phyloP scores from a whole-genome alignment of 1,284 basidiomycete genomes.

The Paramarasmius palmivorus region DNA sequence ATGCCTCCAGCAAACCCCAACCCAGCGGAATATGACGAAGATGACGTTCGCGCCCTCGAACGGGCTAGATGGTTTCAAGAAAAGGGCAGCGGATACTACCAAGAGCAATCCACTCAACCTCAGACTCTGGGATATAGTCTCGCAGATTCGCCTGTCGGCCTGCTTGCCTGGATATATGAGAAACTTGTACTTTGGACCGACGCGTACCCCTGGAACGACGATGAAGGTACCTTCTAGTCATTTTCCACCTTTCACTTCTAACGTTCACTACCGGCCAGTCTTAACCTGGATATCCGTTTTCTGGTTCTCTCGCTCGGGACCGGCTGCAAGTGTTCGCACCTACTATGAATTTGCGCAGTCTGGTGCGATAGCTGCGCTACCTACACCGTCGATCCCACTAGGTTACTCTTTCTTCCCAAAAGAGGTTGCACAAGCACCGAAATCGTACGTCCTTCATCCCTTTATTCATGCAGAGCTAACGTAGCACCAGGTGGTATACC shows the following conservation, averaged over 20 bases:
- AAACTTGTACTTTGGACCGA: slow-evolving; percentile 51
- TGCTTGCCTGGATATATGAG: too few species aligned
- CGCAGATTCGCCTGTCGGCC: slow-evolving; percentile 52
- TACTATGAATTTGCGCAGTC: slow-evolving; percentile 30
- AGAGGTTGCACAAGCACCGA: not conserved
- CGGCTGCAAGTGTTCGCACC: slow-evolving; percentile 41
- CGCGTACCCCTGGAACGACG: slow-evolving; percentile 49
- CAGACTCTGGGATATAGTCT: slow-evolving; percentile 55
- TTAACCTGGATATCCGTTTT: slow-evolving; percentile 49
- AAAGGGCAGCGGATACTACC: slow-evolving; percentile 40
- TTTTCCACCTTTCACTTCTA: too few species aligned
- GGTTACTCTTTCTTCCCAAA: slow-evolving; percentile 9
- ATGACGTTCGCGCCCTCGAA: slow-evolving; percentile 34
- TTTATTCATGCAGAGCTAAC: not conserved
- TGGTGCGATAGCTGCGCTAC: not conserved
- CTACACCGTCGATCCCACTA: slow-evolving; percentile 1
- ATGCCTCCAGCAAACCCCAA: not conserved
- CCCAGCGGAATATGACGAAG: slow-evolving; percentile 23
- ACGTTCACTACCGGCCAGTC: too few species aligned
- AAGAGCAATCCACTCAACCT: slow-evolving; percentile 48
- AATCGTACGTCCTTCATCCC: not conserved
- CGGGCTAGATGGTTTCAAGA: slow-evolving; percentile 30
- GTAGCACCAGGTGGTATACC: not conserved
- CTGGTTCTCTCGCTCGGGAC: slow-evolving; percentile 48
- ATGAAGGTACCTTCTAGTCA: too few species aligned